Percentiles rank a stretch among this genome's conserved stretches.
Evolutionary conservation across 139 green algal genomes (phyloP).

Genomic region (Monoraphidium neglectum): DNA sequence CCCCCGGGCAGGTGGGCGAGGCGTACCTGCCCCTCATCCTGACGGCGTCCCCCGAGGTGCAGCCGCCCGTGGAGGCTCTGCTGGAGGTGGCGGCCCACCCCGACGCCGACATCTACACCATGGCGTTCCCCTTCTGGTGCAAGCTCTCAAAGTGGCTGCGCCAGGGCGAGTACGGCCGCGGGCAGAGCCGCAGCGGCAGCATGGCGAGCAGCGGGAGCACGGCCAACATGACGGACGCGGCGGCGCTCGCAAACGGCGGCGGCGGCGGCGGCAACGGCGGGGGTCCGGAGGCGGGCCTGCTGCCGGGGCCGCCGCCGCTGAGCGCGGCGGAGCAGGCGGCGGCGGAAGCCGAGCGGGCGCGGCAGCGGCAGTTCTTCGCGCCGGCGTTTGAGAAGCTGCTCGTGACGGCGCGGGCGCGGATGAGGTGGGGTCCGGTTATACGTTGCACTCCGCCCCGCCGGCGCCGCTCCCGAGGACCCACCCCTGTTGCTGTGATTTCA

Average conservation of each 20-base stretch:
- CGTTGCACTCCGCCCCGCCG: too few species aligned
- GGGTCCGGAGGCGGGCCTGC: conserved; percentile 2
- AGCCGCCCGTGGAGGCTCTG: conserved; percentile 80
- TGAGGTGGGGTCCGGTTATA: conserved; percentile 37
- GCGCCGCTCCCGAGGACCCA: too few species aligned
- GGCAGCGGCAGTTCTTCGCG: conserved; percentile 62
- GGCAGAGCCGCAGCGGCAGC: conserved; percentile 15
- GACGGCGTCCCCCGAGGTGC: conserved; percentile 50
- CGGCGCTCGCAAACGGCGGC: neutral
- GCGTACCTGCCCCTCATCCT: conserved; percentile 81
- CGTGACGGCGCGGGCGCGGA: conserved; percentile 51
- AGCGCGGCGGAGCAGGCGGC: neutral
- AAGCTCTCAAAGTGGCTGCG: conserved; percentile 45
- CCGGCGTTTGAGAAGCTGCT: conserved; percentile 80
- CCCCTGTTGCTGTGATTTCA: too few species aligned
- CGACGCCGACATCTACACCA: conserved; percentile 74
- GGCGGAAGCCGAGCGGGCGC: conserved; percentile 38
- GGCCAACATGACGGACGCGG: neutral
- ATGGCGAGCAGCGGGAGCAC: neutral
- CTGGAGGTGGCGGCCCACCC: conserved; percentile 85
- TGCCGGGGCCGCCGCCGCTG: neutral
- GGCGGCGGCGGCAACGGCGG: conserved; percentile 27
- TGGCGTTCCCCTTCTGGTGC: conserved; percentile 95
- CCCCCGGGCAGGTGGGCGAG: conserved; percentile 53
- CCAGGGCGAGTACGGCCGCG: neutral